Evolutionary conservation across 768 basidiomycete genomes (phyloP), one percentile per base, ranked within the genome.

Genomic region (Sistotremastrum niveocremeum): DNA sequence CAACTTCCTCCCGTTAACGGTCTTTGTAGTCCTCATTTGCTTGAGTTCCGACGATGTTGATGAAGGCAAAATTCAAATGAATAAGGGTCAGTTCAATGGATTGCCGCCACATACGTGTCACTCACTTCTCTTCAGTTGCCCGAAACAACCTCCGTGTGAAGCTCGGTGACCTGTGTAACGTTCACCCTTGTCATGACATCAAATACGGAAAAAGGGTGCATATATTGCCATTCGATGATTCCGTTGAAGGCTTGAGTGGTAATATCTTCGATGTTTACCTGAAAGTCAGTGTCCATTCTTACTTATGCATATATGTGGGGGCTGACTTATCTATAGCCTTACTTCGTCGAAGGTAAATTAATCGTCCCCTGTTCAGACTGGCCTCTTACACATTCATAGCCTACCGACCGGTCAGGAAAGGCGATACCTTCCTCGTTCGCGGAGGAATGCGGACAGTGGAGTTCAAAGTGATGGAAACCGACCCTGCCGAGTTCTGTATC

Each of bases 181-280:
- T 99, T 1, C 93, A 98, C 63, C 79, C 88, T 57, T 97, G 93
- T 61, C 76, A 84, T 49, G 94, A 98, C 58, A 97, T 98, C 73
- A 95, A 97, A 66, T 99, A 99, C 63, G 95, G 95, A 53, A 98
- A 99, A 63, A 83, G 94, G 46, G 79, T 99, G 37, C 95, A 98
- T 61, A 76, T 99, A 49, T 72, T 99, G 10, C 95, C 95, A 2
- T 98, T 99, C 59, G 95, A 97, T 57, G 95, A 99, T 69, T 98
- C 95, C 5, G 70, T 98, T 50, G 95, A 99, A 69, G 95, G 94
- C 55, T 74, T 99, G 44, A 93, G 88, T 54, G 95, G 95, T 35
- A 98, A 99, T 69, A 77, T 99, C 54, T 99, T 98, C 58, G 95
- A 99, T 58, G 94, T 98, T 42, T 98, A 93, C 68, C 79, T 99